Conservation (phyloP, 2,329 filamentous ascomycete genomes). For the Thermoascus crustaceus region DNA sequence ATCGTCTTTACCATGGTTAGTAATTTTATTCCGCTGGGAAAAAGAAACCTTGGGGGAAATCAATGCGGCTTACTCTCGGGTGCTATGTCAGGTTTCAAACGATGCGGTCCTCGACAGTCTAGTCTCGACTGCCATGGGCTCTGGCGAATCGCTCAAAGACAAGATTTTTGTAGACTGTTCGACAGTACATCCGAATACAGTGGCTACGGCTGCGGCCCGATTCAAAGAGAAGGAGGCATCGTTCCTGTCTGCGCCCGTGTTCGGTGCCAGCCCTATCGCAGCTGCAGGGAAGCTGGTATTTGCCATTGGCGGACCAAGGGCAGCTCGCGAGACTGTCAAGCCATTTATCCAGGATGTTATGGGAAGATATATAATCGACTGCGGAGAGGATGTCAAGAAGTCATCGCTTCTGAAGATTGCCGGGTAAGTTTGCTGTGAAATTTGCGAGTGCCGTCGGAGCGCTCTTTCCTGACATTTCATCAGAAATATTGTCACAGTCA, state of each 20-base stretch:
- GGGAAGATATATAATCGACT: slow-evolving; percentile 35
- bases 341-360: slow-evolving; percentile 39
- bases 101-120: slow-evolving; percentile 31
- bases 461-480: slow-evolving; percentile 2
- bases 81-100: slow-evolving; percentile 28
- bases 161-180: slow-evolving; percentile 84
- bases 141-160: slow-evolving; percentile 42
- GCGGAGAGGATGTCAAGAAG: slow-evolving; percentile 37
- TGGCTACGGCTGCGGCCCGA: slow-evolving; percentile 23
- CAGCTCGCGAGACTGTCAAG: slow-evolving; percentile 24
- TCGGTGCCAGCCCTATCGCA: slow-evolving; percentile 38
- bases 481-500: slow-evolving; percentile 36
- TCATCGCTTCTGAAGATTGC: slow-evolving; percentile 39
- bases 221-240: slow-evolving; percentile 27
- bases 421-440: slow-evolving; percentile 30
- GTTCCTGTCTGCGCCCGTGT: slow-evolving; percentile 37
- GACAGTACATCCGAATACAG: slow-evolving; percentile 72
- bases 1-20: slow-evolving; percentile 34
- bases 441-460: too few species aligned
- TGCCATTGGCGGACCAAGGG: slow-evolving; percentile 32
- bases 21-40: slow-evolving; percentile 5
- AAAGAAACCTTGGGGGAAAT: too few species aligned
- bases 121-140: slow-evolving; percentile 18
- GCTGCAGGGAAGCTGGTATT: slow-evolving; percentile 40
- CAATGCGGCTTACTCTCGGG: too few species aligned